Conservation (phyloP, 2,329 filamentous ascomycete species). For the Diaporthe batatas region DNA sequence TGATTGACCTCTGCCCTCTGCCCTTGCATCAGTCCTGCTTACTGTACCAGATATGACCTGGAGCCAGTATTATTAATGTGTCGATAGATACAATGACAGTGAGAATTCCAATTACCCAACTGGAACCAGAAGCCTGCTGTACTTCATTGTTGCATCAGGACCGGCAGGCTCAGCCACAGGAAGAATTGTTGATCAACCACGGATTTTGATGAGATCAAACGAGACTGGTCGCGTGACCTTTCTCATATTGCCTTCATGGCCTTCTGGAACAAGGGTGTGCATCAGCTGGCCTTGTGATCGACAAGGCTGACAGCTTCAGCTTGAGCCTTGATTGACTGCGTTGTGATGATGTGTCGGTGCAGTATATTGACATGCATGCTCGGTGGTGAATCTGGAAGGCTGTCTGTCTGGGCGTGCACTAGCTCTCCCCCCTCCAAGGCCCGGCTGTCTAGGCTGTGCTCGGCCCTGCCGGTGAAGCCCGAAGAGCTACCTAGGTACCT, state of each 20-base stretch:
- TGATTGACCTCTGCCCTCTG: too few species aligned
- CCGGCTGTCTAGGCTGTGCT: conserved; percentile 17
- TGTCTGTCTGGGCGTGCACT: conserved; percentile 16
- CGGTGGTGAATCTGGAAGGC: conserved; percentile 3
- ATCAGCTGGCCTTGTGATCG: conserved; percentile 21
- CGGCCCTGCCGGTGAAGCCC: conserved; percentile 29
- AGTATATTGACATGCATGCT: conserved; percentile 10
- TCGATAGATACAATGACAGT: not conserved
- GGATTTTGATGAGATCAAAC: not conserved
- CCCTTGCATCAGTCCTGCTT: not conserved
- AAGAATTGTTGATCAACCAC: conserved; percentile 1
- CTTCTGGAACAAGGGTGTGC: conserved; percentile 3
- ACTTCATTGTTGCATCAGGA: not conserved
- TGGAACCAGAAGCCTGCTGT: too few species aligned
- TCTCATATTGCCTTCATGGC: not conserved
- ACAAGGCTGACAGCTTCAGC: conserved; percentile 19
- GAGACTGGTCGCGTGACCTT: not conserved
- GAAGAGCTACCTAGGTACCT: not conserved
- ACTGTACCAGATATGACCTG: not conserved
- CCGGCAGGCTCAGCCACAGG: conserved; percentile 10
- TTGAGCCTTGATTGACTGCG: not conserved
- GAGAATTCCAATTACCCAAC: not conserved
- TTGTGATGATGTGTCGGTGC: not conserved
- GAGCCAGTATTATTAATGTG: not conserved
- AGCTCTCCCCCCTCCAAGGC: conserved; percentile 12